Conservation (phyloP, 1,139 yeast genomes). For the Debaryomyces fabryi region DNA sequence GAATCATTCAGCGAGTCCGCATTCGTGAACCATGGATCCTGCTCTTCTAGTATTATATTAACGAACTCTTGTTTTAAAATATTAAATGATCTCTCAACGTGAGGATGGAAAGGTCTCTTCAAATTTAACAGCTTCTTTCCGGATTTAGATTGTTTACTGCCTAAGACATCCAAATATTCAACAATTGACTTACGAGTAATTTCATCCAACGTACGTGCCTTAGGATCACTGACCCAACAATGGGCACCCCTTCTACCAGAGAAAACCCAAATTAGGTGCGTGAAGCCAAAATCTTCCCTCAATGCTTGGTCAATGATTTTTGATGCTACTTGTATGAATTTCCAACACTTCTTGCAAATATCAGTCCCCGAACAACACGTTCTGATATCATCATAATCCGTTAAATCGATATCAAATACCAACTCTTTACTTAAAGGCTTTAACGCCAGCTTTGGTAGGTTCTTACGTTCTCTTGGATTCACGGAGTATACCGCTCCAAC, state of each 20-base stretch:
- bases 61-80: conserved; percentile 65
- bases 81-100: conserved; percentile 72
- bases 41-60: conserved; percentile 70
- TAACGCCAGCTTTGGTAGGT: conserved; percentile 77
- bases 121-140: conserved; percentile 48
- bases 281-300: conserved; percentile 86
- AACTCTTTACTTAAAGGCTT: conserved; percentile 83
- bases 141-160: conserved; percentile 45
- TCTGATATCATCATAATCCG: conserved; percentile 92
- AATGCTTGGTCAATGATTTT: conserved; percentile 72
- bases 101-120: conserved; percentile 89
- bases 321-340: conserved; percentile 85
- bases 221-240: conserved; percentile 92
- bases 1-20: conserved; percentile 33
- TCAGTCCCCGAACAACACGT: conserved; percentile 89
- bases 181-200: conserved; percentile 72
- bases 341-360: conserved; percentile 93
- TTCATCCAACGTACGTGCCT: conserved; percentile 79
- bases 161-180: conserved; percentile 79
- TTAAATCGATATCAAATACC: conserved; percentile 95
- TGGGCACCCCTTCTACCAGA: conserved; percentile 99
- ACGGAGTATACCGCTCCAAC: conserved; percentile 90
- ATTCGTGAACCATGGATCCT: conserved; percentile 70
- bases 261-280: conserved; percentile 89
- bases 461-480: conserved; percentile 82